A percentile compares a stretch with the other conserved stretches of the same genome.
Evolutionary conservation across 164 flowering plant genomes (phyloP).

Genomic region (Tinospora cordifolia): DNA sequence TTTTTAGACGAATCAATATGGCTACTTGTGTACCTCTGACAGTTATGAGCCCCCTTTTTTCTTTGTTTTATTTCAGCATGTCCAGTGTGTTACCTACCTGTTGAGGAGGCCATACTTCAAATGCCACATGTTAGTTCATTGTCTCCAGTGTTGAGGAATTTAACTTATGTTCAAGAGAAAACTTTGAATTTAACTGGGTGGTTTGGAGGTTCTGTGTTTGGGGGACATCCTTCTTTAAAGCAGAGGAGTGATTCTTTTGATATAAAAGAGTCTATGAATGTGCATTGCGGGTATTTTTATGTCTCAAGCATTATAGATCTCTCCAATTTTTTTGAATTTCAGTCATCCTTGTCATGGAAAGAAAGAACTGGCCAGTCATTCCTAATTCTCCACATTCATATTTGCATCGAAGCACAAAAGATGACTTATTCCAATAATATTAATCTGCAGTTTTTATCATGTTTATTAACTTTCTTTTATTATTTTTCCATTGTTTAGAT

Average conservation of each 20-base stretch:
- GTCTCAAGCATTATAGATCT: not conserved
- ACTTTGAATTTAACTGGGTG: constrained; percentile 37
- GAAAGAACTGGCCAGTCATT: not conserved
- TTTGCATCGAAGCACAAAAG: too few species aligned
- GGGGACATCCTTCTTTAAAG: constrained; percentile 87
- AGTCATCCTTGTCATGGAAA: not conserved
- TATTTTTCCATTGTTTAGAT: constrained; percentile 32
- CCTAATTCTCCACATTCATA: too few species aligned
- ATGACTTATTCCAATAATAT: too few species aligned
- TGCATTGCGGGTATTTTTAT: constrained; percentile 30
- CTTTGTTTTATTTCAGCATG: constrained; percentile 50
- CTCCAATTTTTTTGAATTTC: not conserved
- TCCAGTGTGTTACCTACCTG: constrained; percentile 82
- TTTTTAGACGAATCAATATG: not conserved
- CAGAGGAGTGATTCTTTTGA: constrained; percentile 77
- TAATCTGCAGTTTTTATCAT: too few species aligned
- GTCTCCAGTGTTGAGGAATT: constrained; percentile 57
- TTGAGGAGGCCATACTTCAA: constrained; percentile 57
- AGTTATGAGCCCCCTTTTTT: not conserved
- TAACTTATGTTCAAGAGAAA: constrained; percentile 60
- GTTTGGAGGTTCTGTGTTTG: constrained; percentile 87
- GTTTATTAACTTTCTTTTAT: not conserved
- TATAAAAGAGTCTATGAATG: constrained; percentile 79
- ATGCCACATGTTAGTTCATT: constrained; percentile 58
- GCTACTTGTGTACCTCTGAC: too few species aligned